Percentiles rank a stretch among this genome's conserved stretches.
Evolutionary conservation across 2,329 filamentous ascomycete genomes (phyloP).

Genomic region (Epichloe gansuensis): DNA sequence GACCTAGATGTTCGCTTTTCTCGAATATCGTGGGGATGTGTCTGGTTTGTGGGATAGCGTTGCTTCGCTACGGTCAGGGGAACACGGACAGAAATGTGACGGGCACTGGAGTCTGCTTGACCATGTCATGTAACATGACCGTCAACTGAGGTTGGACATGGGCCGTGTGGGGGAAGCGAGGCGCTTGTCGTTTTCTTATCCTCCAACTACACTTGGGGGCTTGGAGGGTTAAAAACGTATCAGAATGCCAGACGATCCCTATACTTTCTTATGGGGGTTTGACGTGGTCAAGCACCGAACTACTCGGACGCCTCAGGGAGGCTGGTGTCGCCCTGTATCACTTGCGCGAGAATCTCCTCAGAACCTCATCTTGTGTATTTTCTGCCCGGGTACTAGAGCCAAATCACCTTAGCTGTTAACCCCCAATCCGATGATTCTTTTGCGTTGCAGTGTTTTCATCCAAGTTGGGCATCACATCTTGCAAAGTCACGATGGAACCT

Average conservation of each 20-base stretch:
- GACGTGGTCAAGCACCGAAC: neutral
- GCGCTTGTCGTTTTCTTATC: neutral
- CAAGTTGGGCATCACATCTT: no score
- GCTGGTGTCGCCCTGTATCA: neutral
- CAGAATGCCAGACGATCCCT: neutral
- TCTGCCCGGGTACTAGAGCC: neutral
- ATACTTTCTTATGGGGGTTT: no score
- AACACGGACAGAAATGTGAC: neutral
- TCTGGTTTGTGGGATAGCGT: neutral
- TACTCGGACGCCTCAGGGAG: neutral
- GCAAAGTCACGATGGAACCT: neutral
- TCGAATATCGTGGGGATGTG: neutral
- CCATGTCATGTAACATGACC: neutral
- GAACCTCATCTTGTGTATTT: neutral
- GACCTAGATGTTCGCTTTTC: conserved; percentile 4
- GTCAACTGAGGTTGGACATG: neutral
- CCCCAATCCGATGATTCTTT: neutral
- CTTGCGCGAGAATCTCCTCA: neutral
- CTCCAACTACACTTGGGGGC: neutral
- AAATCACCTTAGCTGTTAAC: neutral
- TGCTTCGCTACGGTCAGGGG: neutral
- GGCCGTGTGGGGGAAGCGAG: neutral
- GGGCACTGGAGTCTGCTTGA: conserved; percentile 1
- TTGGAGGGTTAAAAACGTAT: neutral
- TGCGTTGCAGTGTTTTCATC: neutral